phyloP scores from a whole-genome alignment of 75 land plant genomes.

The Sequoia sempervirens region DNA sequence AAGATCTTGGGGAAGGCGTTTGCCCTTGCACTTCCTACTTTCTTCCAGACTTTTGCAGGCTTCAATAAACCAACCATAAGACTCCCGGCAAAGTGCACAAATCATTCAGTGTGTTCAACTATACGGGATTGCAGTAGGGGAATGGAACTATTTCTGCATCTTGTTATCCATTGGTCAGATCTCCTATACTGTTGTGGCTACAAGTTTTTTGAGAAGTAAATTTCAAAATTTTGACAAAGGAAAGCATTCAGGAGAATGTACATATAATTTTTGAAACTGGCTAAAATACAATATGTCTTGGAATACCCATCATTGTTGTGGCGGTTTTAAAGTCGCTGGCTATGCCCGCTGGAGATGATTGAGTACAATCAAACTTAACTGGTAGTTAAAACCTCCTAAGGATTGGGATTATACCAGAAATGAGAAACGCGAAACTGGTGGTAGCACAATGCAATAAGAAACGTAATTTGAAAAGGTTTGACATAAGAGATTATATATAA shows the following conservation, averaged over 20 bases:
- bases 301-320: too few species aligned
- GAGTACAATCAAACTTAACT: too few species aligned
- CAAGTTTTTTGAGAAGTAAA: neutral
- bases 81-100: neutral
- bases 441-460: too few species aligned
- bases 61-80: neutral
- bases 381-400: too few species aligned
- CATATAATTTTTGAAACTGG: too few species aligned
- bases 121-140: neutral
- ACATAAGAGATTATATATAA: too few species aligned
- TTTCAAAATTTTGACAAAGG: neutral
- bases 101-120: neutral
- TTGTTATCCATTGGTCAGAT: neutral
- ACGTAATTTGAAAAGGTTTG: too few species aligned
- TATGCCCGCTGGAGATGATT: too few species aligned
- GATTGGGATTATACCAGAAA: too few species aligned
- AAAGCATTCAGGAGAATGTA: neutral
- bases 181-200: neutral
- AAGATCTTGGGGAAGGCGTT: slow-evolving; percentile 2
- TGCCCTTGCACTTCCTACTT: slow-evolving; percentile 4
- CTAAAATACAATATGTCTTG: too few species aligned
- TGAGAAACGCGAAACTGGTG: too few species aligned
- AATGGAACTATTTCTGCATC: neutral
- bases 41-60: neutral
- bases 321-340: too few species aligned